These are phyloP conservation scores for Ilyonectria sp. DNA, from an alignment of 2,329 filamentous ascomycete genomes.

Conservation along the genomic window DNA sequence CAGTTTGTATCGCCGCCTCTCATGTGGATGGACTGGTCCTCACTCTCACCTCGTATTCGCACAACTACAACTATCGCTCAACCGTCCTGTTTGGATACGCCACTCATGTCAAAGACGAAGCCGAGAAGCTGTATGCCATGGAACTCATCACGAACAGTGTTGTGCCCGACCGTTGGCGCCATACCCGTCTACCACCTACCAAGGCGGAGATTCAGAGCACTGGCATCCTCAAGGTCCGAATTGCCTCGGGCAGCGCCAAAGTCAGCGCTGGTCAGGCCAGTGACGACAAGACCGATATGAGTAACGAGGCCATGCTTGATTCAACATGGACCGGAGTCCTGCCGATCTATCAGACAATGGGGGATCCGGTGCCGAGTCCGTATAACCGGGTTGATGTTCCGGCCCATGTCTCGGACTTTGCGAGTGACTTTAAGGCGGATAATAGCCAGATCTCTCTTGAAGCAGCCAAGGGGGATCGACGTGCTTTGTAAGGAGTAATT, in stretches of 20 bases:
- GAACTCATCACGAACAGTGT: constrained; percentile 83
- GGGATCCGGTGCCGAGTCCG: constrained; percentile 72
- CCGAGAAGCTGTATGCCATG: constrained; percentile 86
- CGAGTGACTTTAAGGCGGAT: constrained; percentile 54
- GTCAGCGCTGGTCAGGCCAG: constrained; percentile 75
- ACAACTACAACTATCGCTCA: constrained; percentile 91
- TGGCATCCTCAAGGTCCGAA: constrained; percentile 77
- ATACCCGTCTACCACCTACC: constrained; percentile 79
- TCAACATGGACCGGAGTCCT: constrained; percentile 71
- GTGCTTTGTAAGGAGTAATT: constrained; percentile 23
- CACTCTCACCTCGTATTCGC: constrained; percentile 82
- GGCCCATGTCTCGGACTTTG: constrained; percentile 67
- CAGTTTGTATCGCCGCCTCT: constrained; percentile 80
- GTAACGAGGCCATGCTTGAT: constrained; percentile 58
- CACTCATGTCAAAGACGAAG: constrained; percentile 73
- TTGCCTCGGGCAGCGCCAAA: constrained; percentile 83
- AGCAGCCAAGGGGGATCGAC: constrained; percentile 45
- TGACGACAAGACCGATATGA: constrained; percentile 66
- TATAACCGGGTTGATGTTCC: constrained; percentile 75
- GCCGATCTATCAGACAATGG: constrained; percentile 76
- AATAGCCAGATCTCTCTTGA: constrained; percentile 45
- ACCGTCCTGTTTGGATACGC: constrained; percentile 84
- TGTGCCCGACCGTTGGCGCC: constrained; percentile 77
- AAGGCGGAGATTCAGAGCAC: constrained; percentile 83
- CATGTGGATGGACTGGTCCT: constrained; percentile 86